Evolutionary conservation across 2,329 filamentous ascomycete genomes (phyloP).

Genomic region (Sordariomycetes sp.): DNA sequence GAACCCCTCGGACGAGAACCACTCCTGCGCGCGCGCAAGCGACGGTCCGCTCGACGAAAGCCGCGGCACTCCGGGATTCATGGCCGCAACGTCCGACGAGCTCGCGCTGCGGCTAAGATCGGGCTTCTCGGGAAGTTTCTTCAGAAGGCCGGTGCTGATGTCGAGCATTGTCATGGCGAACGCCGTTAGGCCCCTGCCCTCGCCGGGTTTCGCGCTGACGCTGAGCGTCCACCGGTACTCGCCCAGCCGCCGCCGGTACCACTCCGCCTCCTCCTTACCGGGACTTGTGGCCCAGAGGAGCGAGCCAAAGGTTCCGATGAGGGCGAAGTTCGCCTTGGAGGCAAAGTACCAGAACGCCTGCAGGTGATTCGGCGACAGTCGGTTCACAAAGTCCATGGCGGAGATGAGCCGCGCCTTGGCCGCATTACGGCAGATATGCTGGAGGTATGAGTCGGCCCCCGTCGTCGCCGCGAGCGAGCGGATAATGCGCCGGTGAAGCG

Average conservation of each 20-base stretch:
- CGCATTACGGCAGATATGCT: conserved; percentile 85
- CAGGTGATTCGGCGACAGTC: conserved; percentile 73
- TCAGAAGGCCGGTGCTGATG: conserved; percentile 54
- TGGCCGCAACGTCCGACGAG: conserved; percentile 29
- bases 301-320: conserved; percentile 89
- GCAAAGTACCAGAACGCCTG: conserved; percentile 90
- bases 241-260: conserved; percentile 71
- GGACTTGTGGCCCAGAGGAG: conserved; percentile 82
- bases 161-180: conserved; percentile 72
- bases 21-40: conserved; percentile 8
- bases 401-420: conserved; percentile 90
- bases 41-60: conserved; percentile 6
- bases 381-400: conserved; percentile 95
- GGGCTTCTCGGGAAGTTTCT: conserved; percentile 59
- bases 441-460: conserved; percentile 61
- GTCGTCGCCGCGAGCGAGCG: conserved; percentile 48
- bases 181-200: conserved; percentile 42
- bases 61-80: conserved; percentile 13
- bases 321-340: conserved; percentile 79
- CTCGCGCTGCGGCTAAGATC: conserved; percentile 44
- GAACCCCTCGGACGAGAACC: conserved; percentile 16
- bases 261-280: conserved; percentile 78
- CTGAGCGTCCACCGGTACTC: conserved; percentile 93
- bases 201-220: conserved; percentile 64
- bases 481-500: conserved; percentile 81